Evolutionary conservation across 2,329 filamentous ascomycete genomes (phyloP).

Genomic region (Leptographium lundbergii): DNA sequence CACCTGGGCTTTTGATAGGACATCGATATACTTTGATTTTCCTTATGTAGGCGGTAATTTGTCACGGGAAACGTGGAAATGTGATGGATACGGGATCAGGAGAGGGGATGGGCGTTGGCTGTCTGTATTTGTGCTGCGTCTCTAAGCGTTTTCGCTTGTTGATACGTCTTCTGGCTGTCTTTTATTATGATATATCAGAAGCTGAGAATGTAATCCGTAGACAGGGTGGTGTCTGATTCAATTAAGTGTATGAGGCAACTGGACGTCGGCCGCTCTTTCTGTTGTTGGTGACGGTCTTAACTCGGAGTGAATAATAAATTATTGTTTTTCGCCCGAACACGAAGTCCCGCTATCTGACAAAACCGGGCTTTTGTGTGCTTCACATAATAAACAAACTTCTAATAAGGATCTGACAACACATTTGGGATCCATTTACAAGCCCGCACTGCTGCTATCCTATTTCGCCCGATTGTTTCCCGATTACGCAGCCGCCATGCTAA

Average conservation of each 20-base stretch:
- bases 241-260: neutral
- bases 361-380: neutral
- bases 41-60: neutral
- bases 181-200: neutral
- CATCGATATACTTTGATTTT: neutral
- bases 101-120: neutral
- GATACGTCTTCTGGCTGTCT: too few species aligned
- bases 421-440: too few species aligned
- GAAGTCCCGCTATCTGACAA: neutral
- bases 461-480: neutral
- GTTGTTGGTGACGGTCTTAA: neutral
- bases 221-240: neutral
- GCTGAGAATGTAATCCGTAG: neutral
- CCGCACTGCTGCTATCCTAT: too few species aligned
- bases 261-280: neutral
- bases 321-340: neutral
- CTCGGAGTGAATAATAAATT: neutral
- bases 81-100: neutral
- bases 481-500: conserved; percentile 20
- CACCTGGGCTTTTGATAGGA: neutral
- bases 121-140: neutral
- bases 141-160: neutral
- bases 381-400: neutral
- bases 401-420: too few species aligned
- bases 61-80: neutral